Conservation (phyloP, 768 basidiomycete genomes). For the Hypholoma fasciculare region DNA sequence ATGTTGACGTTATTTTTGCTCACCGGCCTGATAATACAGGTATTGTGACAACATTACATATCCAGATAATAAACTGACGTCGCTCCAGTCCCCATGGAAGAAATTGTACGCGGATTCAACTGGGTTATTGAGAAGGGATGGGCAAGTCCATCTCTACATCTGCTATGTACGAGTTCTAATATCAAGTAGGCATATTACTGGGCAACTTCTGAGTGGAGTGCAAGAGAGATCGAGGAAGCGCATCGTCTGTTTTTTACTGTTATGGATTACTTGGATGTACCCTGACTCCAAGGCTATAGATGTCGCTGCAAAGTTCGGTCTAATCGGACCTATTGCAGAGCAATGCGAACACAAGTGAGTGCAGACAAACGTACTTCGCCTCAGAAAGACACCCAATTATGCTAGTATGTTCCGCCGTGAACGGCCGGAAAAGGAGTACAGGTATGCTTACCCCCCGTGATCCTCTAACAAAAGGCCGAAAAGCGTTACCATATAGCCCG, state of each 20-base stretch:
- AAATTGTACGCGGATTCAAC: slow-evolving; percentile 81
- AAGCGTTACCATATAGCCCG: slow-evolving; percentile 31
- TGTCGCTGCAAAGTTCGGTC: slow-evolving; percentile 63
- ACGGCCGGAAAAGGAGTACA: slow-evolving; percentile 80
- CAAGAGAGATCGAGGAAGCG: slow-evolving; percentile 67
- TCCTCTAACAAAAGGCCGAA: too few relatives aligned
- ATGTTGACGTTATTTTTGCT: slow-evolving; percentile 73
- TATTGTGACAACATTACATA: slow-evolving; percentile 19
- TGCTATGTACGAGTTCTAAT: neutral
- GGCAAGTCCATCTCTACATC: slow-evolving; percentile 31
- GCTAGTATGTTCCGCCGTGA: slow-evolving; percentile 74
- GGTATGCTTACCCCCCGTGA: slow-evolving; percentile 25
- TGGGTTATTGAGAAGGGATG: slow-evolving; percentile 72
- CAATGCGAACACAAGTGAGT: slow-evolving; percentile 72
- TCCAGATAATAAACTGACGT: neutral
- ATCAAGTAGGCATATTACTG: slow-evolving; percentile 57
- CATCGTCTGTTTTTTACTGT: slow-evolving; percentile 41
- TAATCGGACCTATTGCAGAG: slow-evolving; percentile 73
- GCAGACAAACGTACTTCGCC: too few relatives aligned
- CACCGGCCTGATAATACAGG: slow-evolving; percentile 64
- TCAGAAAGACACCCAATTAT: neutral
- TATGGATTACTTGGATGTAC: neutral
- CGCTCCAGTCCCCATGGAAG: slow-evolving; percentile 64
- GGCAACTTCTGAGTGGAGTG: slow-evolving; percentile 81
- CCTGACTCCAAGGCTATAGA: slow-evolving; percentile 35